phyloP scores from a whole-genome alignment of 345 rosid species.

The Nephelium lappaceum region DNA sequence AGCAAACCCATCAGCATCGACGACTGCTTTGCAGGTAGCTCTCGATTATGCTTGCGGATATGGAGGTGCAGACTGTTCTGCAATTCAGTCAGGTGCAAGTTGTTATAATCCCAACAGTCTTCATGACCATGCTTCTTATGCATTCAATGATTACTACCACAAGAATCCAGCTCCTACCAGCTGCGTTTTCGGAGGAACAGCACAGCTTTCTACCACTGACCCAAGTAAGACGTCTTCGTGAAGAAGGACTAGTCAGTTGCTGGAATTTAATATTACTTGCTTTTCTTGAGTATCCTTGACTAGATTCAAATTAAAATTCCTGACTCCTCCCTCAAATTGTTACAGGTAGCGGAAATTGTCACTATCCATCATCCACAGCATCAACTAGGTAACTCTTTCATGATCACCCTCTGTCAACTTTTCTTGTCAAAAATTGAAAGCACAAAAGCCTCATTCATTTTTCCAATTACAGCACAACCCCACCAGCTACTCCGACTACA shows the following conservation, averaged over 20 bases:
- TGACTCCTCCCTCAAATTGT: constrained; percentile 15
- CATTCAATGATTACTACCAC: constrained; percentile 92
- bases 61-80: constrained; percentile 92
- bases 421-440: not conserved
- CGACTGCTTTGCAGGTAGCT: constrained; percentile 89
- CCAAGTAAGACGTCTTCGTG: constrained; percentile 66
- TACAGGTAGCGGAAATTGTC: constrained; percentile 90
- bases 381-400: constrained; percentile 40
- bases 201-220: constrained; percentile 79
- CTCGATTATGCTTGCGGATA: constrained; percentile 95
- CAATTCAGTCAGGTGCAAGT: constrained; percentile 67
- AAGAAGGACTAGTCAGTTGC: not conserved
- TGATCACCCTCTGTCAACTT: not conserved
- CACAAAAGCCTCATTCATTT: constrained; percentile 5
- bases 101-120: constrained; percentile 78
- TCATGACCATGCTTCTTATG: constrained; percentile 87
- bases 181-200: constrained; percentile 90
- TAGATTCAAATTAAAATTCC: constrained; percentile 12
- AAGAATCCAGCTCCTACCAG: constrained; percentile 91
- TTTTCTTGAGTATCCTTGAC: not conserved
- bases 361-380: constrained; percentile 47
- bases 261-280: constrained; percentile 13
- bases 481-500: constrained; percentile 43
- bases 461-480: constrained; percentile 57
- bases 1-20: constrained; percentile 71